Evolutionary conservation across 1,139 yeast species (phyloP).

Genomic region (Saccharomycopsis phalli): DNA sequence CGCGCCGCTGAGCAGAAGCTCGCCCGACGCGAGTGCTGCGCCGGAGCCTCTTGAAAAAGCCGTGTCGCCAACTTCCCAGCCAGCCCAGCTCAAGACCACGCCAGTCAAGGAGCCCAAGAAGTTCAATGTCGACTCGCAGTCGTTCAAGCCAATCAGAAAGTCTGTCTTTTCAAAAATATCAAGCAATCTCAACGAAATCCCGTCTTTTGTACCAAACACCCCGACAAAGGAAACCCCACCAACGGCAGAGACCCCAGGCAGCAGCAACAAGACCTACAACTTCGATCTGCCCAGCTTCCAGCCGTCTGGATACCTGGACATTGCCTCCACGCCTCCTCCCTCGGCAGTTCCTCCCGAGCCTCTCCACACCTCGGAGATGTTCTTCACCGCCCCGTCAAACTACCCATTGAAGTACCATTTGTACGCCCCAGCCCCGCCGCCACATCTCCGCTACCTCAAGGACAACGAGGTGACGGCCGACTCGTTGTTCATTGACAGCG

Average conservation of each 20-base stretch:
- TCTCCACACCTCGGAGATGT: conserved; percentile 17
- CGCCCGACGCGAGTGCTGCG: conserved; percentile 27
- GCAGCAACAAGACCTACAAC: conserved; percentile 26
- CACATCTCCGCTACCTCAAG: conserved; percentile 47
- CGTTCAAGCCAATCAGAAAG: conserved; percentile 42
- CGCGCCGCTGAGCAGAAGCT: conserved; percentile 14
- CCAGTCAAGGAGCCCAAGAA: conserved; percentile 27
- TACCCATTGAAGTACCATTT: conserved; percentile 79
- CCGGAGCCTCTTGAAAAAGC: neutral
- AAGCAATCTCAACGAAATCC: conserved; percentile 45
- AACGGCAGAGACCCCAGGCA: neutral
- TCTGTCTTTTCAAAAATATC: conserved; percentile 34
- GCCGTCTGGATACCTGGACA: conserved; percentile 23
- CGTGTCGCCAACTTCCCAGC: conserved; percentile 22
- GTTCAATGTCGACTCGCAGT: conserved; percentile 56
- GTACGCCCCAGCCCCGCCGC: conserved; percentile 84
- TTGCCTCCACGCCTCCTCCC: conserved; percentile 15
- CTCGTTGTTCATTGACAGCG: conserved; percentile 63
- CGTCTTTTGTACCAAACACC: conserved; percentile 43
- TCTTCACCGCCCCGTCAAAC: conserved; percentile 22
- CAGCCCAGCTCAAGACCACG: conserved; percentile 22
- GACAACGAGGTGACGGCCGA: conserved; percentile 65
- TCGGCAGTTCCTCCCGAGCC: neutral
- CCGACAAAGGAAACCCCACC: neutral
- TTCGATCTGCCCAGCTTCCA: conserved; percentile 31